Evolutionary conservation across 2,329 filamentous ascomycete genomes (phyloP), one percentile per base, ranked within the genome.

Genomic region (Colletotrichum scovillei): DNA sequence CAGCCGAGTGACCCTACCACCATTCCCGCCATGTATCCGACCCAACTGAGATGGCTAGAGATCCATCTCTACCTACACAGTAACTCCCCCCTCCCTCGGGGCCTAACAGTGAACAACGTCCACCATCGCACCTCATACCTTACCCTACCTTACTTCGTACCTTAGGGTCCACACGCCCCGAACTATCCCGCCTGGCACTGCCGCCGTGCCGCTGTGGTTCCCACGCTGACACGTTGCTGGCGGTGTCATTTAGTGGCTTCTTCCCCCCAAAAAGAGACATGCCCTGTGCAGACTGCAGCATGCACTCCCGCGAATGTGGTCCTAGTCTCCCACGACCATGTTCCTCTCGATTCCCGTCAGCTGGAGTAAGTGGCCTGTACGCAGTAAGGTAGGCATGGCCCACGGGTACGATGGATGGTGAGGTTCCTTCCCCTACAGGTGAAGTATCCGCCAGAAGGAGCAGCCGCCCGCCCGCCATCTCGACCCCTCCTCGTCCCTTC

Each of bases 261-360:
- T 49, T 35, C 32, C 42, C 42, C 42, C 42, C 2, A 49, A 63
- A 30, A 32, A 14, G 12, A 14, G 42, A 26, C 59, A 9, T 60
- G 58, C 58, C 35, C 58, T 35, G 58, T 60, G 60, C 60, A 53
- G 26, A 14, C 46, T 72, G 64, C 69, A 68, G 64, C 64, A 24
- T 52, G 26, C 58, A 35, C 58, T 72, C 69, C 69, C 69, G 69
- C 65, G 24, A 28, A 30, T 49, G 26, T 68, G 64, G 64, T 67
- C 53, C 65, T 72, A 57, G 60, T 63, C 42, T 49, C 19, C 42
- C 38, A 42, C 38, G 38, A 19, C 38, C 19, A 42, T 32, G 26
- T 30, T 52, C 42, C 42, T 63, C 26, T 38, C 42, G 60, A 46
- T 14, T 62, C 16, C 38, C 35, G 24, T 42, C 58, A 46, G n/a